These are phyloP conservation scores for Monosporozyma aerobia DNA, from an alignment of 805 yeast species.

Conservation along the genomic window DNA sequence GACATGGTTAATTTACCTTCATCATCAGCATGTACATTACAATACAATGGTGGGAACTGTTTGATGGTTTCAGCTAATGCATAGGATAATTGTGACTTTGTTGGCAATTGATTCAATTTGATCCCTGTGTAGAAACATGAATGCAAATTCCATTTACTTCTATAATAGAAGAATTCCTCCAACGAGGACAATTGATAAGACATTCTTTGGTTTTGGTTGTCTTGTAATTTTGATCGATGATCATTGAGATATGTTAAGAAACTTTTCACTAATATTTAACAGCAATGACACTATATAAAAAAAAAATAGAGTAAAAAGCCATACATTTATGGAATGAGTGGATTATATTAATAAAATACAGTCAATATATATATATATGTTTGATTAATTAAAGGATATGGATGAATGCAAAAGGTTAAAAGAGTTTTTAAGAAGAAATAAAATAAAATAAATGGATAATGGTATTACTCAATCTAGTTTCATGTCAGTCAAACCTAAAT, in stretches of 20 bases:
- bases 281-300: too few relatives aligned
- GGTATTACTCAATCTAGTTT: slow-evolving; percentile 18
- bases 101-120: slow-evolving; percentile 15
- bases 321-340: too few relatives aligned
- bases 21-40: slow-evolving; percentile 8
- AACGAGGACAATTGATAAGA: slow-evolving; percentile 5
- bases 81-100: slow-evolving; percentile 3
- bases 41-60: slow-evolving; percentile 14
- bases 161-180: slow-evolving; percentile 17
- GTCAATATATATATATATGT: neutral
- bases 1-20: neutral
- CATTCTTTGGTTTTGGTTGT: neutral
- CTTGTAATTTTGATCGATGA: neutral
- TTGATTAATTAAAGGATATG: neutral
- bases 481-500: slow-evolving; percentile 61
- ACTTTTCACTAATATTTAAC: too few relatives aligned
- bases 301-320: too few relatives aligned
- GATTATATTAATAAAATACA: neutral
- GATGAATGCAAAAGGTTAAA: neutral
- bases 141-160: slow-evolving; percentile 20
- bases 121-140: slow-evolving; percentile 21
- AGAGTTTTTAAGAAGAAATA: too few relatives aligned
- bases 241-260: too few relatives aligned
- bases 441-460: neutral
- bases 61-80: slow-evolving; percentile 11